Conservation (phyloP, 192 early-diverging fungal genomes). For the Podila horticola region DNA sequence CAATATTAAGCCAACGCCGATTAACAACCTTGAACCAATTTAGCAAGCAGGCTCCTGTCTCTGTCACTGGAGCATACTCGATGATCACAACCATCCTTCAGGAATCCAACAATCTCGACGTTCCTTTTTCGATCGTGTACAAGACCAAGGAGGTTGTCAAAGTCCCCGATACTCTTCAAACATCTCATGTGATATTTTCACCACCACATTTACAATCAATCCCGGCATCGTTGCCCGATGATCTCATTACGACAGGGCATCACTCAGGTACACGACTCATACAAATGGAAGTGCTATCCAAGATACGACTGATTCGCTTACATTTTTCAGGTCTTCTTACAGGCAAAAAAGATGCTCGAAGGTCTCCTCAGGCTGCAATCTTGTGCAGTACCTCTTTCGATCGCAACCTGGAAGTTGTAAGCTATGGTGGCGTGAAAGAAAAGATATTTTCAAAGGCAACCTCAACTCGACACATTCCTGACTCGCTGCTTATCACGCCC, state of each 20-base stretch:
- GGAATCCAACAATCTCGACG: conserved; percentile 42
- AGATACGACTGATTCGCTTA: conserved; percentile 26
- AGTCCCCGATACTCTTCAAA: neutral
- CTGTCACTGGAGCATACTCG: conserved; percentile 33
- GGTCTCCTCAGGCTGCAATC: conserved; percentile 33
- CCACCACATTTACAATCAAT: conserved; percentile 5
- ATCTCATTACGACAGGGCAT: conserved; percentile 10
- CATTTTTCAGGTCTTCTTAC: conserved; percentile 24
- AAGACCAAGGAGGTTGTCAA: conserved; percentile 18
- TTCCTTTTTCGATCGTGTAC: conserved; percentile 42
- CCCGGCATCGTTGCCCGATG: neutral
- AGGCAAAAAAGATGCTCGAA: conserved; percentile 28
- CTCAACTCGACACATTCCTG: conserved; percentile 43
- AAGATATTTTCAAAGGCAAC: conserved; percentile 28
- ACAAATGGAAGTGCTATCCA: neutral
- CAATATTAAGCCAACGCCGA: conserved; percentile 41
- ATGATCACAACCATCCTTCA: conserved; percentile 44
- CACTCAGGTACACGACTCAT: conserved; percentile 16
- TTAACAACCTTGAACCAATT: conserved; percentile 46
- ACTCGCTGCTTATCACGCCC: conserved; percentile 37
- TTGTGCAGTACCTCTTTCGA: conserved; percentile 48
- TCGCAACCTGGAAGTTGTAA: conserved; percentile 28
- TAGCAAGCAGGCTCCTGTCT: conserved; percentile 41
- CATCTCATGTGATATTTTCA: conserved; percentile 7
- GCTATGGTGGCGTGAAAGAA: conserved; percentile 28